Percentiles rank a stretch among this genome's conserved stretches.
These are phyloP conservation scores for Arthrobotrys pseudoclavata DNA, from an alignment of 2,329 filamentous ascomycete species.

Conservation along the genomic window DNA sequence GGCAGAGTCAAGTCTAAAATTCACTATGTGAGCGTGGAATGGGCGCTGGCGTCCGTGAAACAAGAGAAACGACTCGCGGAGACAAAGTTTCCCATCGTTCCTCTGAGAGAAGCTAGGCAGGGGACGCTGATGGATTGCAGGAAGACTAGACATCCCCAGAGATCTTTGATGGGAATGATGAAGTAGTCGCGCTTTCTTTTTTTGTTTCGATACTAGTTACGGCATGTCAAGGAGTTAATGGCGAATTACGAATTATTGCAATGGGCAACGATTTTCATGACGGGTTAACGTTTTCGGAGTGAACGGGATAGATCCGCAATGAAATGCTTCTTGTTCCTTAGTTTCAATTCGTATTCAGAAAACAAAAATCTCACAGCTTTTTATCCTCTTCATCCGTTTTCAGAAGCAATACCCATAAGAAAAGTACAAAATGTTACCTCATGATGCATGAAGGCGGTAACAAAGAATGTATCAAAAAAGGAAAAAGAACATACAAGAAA, in stretches of 20 bases:
- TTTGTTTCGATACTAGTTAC: background rate
- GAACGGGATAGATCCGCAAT: slow-evolving; percentile 17
- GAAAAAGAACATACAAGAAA: slow-evolving; percentile 19
- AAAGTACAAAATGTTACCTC: slow-evolving; percentile 29
- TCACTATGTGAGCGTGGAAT: slow-evolving; percentile 56
- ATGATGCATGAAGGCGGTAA: slow-evolving; percentile 30
- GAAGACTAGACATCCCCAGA: slow-evolving; percentile 41
- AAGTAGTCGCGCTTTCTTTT: slow-evolving; percentile 26
- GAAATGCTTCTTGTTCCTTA: slow-evolving; percentile 17
- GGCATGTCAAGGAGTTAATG: slow-evolving; percentile 2
- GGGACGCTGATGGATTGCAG: slow-evolving; percentile 49
- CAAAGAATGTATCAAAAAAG: slow-evolving; percentile 19
- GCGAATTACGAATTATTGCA: slow-evolving; percentile 1
- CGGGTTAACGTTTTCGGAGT: slow-evolving; percentile 15
- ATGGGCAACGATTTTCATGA: slow-evolving; percentile 17
- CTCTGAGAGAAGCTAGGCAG: slow-evolving; percentile 60
- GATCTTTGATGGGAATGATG: slow-evolving; percentile 47
- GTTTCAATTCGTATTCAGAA: slow-evolving; percentile 12
- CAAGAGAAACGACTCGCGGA: slow-evolving; percentile 81
- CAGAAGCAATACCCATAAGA: background rate
- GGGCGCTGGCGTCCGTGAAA: slow-evolving; percentile 86
- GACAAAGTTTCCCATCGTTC: slow-evolving; percentile 66
- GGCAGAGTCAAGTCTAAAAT: slow-evolving; percentile 55
- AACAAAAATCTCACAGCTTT: slow-evolving; percentile 25
- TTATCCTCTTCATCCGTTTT: slow-evolving; percentile 19